phyloP scores from a whole-genome alignment of 75 land plant genomes.

The Adiantum capillusveneris region DNA sequence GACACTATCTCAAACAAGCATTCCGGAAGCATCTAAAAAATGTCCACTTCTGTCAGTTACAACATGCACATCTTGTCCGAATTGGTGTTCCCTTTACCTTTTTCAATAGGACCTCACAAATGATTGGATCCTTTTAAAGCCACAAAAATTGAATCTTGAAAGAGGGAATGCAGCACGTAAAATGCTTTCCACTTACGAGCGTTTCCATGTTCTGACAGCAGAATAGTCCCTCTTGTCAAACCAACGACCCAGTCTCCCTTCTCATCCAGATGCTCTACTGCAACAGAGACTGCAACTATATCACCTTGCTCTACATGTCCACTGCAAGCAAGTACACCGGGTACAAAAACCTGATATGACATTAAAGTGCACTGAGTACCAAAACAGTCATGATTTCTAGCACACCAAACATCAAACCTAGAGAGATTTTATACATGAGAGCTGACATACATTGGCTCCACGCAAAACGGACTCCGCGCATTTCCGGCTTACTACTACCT shows the following conservation, averaged over 20 bases:
- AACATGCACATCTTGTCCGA: too few relatives aligned
- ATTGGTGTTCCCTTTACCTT: too few relatives aligned
- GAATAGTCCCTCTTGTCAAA: constrained; percentile 75
- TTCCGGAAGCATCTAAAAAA: too few relatives aligned
- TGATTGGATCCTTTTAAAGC: too few relatives aligned
- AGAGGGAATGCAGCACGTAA: too few relatives aligned
- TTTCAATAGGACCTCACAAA: too few relatives aligned
- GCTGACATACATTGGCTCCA: constrained; percentile 74
- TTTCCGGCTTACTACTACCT: constrained; percentile 90
- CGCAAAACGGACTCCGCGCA: constrained; percentile 98
- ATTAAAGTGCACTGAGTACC: background rate
- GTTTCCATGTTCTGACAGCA: constrained; percentile 50
- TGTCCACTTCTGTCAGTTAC: too few relatives aligned
- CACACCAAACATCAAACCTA: too few relatives aligned
- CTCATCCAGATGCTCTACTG: constrained; percentile 53
- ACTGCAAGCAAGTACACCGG: constrained; percentile 97
- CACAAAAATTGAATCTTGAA: too few relatives aligned
- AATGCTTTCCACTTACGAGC: constrained; percentile 38
- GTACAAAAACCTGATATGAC: constrained; percentile 73
- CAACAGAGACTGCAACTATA: constrained; percentile 81
- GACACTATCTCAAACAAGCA: too few relatives aligned
- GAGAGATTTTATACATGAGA: constrained; percentile 4
- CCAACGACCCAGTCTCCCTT: constrained; percentile 72
- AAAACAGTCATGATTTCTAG: too few relatives aligned
- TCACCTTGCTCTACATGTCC: constrained; percentile 93